Conservation (phyloP, 1,284 basidiomycete genomes). For the Puccinia horiana region DNA sequence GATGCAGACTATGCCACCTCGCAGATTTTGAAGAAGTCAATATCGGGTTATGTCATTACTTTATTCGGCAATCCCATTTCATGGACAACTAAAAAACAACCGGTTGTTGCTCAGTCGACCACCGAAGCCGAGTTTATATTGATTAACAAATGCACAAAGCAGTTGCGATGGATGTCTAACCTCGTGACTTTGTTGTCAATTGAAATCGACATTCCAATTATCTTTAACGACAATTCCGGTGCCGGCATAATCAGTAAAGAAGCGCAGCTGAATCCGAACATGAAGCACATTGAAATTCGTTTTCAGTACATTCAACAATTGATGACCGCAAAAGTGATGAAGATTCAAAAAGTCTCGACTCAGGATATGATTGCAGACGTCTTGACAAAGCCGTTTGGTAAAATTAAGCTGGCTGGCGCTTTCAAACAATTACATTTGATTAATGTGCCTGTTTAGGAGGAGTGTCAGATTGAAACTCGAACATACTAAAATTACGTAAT, state of each 20-base stretch:
- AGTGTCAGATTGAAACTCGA: too few relatives aligned
- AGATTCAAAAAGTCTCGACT: background rate
- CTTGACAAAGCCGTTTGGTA: background rate
- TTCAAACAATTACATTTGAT: background rate
- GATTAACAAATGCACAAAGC: conserved; percentile 15
- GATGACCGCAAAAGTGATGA: background rate
- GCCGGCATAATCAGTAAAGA: conserved; percentile 1
- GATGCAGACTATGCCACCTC: conserved; percentile 19
- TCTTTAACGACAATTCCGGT: background rate
- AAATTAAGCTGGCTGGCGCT: background rate
- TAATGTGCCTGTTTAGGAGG: background rate
- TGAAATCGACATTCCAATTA: background rate
- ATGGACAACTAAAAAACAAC: conserved; percentile 23
- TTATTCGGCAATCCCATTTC: conserved; percentile 21
- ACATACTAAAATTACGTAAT: too few relatives aligned
- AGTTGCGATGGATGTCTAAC: conserved; percentile 24
- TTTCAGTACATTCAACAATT: background rate
- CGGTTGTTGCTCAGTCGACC: conserved; percentile 20
- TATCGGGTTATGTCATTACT: background rate
- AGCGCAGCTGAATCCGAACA: background rate
- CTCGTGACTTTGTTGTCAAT: background rate
- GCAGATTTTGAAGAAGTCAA: background rate
- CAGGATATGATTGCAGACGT: background rate
- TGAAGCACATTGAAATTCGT: conserved; percentile 2
- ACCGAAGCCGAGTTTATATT: too few relatives aligned